Evolutionary conservation across 495 filamentous ascomycete species (phyloP), one percentile per base, ranked within the genome.

Genomic region (Chaetomidium leptoderma): DNA sequence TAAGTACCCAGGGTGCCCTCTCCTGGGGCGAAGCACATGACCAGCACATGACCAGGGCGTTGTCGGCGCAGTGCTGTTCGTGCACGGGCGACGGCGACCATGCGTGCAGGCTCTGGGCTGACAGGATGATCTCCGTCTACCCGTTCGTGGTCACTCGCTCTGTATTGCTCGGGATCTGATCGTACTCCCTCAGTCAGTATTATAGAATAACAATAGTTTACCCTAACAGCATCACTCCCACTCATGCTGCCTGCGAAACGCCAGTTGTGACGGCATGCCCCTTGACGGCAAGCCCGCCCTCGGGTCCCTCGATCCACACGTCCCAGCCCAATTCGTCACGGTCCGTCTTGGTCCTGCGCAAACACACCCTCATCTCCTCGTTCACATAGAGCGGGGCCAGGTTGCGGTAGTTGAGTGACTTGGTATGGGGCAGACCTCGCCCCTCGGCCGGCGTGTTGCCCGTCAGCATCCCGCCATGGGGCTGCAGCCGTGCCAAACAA

Each of bases 351-450:
- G 50, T 40, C 46, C 40, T 55, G 36, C 35, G 79, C 2, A 80
- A 70, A 61, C 87, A 89, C 13, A 91, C 69, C 10, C 59, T 74
- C 68, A 89, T 66, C 40, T 79, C 66, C 67, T 95, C 86, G 23
- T 81, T 80, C 3, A 81, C 86, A 72, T 86, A 92, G 16, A 97
- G 71, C 42, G 92, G 90, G 17, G 87, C 82, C n/a, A 95, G 60
- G 66, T 96, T 95, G 29, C 79, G 81, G 66, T 97, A 97, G 39
- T 88, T 79, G 40, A 97, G 78, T 0, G 66, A 68, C 55, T 65
- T 70, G 24, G 88, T 70, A 17, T 47, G 39, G 13, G 49, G 43
- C 66, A 52, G 37, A 63, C 50, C 29, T 57, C 50, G 24, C 56
- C 43, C 50, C 61, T 61, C 44, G 45, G 30, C 57, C 32, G 40